Evolutionary conservation across 139 green algal genomes (phyloP), one percentile per base, ranked within the genome.

Genomic region (Nannochloris sp.): DNA sequence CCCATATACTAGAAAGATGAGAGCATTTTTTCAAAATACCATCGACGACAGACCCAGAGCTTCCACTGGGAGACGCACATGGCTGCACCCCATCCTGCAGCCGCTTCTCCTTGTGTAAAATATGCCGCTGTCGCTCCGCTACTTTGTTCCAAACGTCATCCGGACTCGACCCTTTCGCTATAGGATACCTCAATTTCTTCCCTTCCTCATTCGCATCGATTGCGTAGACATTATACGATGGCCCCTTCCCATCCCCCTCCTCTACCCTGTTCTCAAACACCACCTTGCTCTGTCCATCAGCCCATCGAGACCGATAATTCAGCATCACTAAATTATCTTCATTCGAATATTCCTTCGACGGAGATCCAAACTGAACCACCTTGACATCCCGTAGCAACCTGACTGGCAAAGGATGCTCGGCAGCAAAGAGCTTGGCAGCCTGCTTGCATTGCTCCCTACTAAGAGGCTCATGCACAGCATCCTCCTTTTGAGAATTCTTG

Each of bases 1-100:
- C 84, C 84, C 82, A 88, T 6, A 60, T 53, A 53, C n/a, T 23
- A 1, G 46, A 53, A 20, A 53, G 16, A 20, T 20, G n/a, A 23
- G 46, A 53, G 46, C 46, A 28, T 11, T 23, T 53, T 23, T 10
- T 20, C 46, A 53, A 23, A 20, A 53, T 53, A 8, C 17, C n/a
- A 23, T 53, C 46, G 6, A 53, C 17, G 5, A 6, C 6, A 14
- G 46, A 53, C 0, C 16, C n/a, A 23, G 16, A 28, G 20, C n/a
- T 53, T 20, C 46, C 46, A 28, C 46, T 12, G 9, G 46, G 46
- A 53, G 46, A 53, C 9, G n/a, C 4, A 11, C 33, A 40, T 40
- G 10, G 46, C 16, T 28, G 17, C 5, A 6, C 46, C 16, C n/a
- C 46, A 28, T 53, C 46, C 16, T 20, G n/a, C 46, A 23, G n/a